phyloP scores from a whole-genome alignment of 108 stramenopile species.

The Skeletonema marinoi region DNA sequence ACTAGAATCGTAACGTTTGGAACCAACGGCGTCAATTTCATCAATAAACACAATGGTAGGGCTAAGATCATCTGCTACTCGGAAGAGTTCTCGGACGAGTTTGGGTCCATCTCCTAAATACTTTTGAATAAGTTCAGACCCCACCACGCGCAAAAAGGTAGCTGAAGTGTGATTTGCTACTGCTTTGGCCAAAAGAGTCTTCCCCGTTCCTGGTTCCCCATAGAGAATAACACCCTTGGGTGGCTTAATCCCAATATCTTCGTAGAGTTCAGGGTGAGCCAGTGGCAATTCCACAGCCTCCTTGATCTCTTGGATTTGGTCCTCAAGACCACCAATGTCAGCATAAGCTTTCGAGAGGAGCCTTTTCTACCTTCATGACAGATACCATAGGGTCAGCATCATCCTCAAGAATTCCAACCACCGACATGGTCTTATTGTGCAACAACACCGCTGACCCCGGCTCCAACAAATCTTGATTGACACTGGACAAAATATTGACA shows the following conservation, averaged over 20 bases:
- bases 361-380: slow-evolving; percentile 99
- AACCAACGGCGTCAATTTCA: slow-evolving; percentile 99
- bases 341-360: slow-evolving; percentile 98
- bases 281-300: slow-evolving; percentile 99
- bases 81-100: slow-evolving; percentile 99
- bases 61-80: slow-evolving; percentile 98
- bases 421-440: slow-evolving; percentile 98
- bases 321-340: slow-evolving; percentile 98
- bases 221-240: slow-evolving; percentile 98
- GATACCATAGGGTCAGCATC: slow-evolving; percentile 98
- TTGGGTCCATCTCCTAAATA: slow-evolving; percentile 99
- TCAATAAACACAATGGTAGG: slow-evolving; percentile 99
- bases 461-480: slow-evolving; percentile 99
- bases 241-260: slow-evolving; percentile 97
- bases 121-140: slow-evolving; percentile 99
- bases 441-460: slow-evolving; percentile 96
- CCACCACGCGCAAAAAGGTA: slow-evolving; percentile 99
- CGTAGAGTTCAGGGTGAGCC: slow-evolving; percentile 99
- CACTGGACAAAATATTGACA: slow-evolving; percentile 96
- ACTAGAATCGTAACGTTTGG: slow-evolving; percentile 76
- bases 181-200: slow-evolving; percentile 97
- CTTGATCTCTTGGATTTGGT: slow-evolving; percentile 99
- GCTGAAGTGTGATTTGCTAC: slow-evolving; percentile 99
- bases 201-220: slow-evolving; percentile 99
- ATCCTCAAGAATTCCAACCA: slow-evolving; percentile 97